A percentile compares a stretch with the other conserved stretches of the same genome.
phyloP scores from a whole-genome alignment of 352 stramenopile species.

The Phytophthora cajani region DNA sequence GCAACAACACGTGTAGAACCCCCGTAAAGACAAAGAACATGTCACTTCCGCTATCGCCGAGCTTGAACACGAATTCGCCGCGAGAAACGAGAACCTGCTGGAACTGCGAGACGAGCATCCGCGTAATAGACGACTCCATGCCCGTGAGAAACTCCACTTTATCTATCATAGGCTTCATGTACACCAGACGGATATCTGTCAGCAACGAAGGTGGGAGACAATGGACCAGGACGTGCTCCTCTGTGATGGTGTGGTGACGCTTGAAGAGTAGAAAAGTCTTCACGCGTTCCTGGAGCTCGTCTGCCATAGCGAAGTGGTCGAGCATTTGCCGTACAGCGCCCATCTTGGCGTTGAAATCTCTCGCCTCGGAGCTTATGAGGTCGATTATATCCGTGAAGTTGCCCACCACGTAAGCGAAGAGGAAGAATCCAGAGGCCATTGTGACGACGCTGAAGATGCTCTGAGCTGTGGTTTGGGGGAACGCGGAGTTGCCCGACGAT shows the following conservation, averaged over 20 bases:
- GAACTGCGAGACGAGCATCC: constrained; percentile 71
- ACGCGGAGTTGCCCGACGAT: constrained; percentile 47
- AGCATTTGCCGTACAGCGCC: constrained; percentile 58
- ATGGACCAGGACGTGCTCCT: constrained; percentile 59
- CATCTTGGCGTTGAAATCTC: constrained; percentile 60
- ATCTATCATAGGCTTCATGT: constrained; percentile 65
- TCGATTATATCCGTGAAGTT: constrained; percentile 68
- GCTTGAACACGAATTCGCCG: constrained; percentile 45
- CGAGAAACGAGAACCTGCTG: constrained; percentile 54
- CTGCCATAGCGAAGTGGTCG: constrained; percentile 53
- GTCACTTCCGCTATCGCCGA: constrained; percentile 48
- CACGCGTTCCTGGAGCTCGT: constrained; percentile 45
- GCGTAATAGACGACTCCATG: constrained; percentile 57
- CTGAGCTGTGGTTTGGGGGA: constrained; percentile 49
- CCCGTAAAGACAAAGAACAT: constrained; percentile 65
- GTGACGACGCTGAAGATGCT: constrained; percentile 55
- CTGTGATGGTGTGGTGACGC: constrained; percentile 65
- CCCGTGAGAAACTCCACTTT: constrained; percentile 61
- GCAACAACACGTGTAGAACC: constrained; percentile 46
- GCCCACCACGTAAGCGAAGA: constrained; percentile 72
- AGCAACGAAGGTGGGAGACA: constrained; percentile 65
- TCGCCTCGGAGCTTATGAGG: constrained; percentile 58
- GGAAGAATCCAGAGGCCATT: constrained; percentile 67
- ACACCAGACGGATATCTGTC: constrained; percentile 63
- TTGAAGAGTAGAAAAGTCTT: constrained; percentile 73